Base-by-base conservation (phyloP, 108 stramenopile genomes). In the Nannochloropsis gaditana region DNA sequence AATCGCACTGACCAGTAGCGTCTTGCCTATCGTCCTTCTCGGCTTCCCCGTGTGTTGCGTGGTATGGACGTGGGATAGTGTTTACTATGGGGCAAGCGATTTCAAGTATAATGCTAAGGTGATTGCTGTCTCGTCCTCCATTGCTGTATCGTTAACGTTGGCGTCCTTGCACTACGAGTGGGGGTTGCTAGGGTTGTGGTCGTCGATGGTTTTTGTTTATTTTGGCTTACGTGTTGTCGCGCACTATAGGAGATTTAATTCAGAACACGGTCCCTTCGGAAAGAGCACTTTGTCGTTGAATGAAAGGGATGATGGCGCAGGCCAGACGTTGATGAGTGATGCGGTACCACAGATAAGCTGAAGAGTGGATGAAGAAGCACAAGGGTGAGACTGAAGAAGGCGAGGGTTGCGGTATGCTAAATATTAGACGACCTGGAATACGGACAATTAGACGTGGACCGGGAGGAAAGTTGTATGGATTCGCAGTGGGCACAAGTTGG, bases 31-130 rank as follows among this genome's bases (percentile, higher is more conserved):
- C 17, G 81, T 84, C 43, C 43, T 88, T n/a, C 45, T 44, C 43
- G 83, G 83, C 42, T 88, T 88, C 80, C 87, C 87, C 43, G 80
- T 88, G 81, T 88, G 87, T 59, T 88, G 87, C 84, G 31, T 88
- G 59, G 87, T 88, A 43, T 88, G 87, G 87, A 84, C 87, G 17
- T 88, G 87, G 87, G 87, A 88, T 41, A 42, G 80, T 21, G 84
- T 88, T 2, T 88, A 84, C 59, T 88, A 88, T 45, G 87, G 87
- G 43, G 87, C 87, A 5, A 84, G 83, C 21, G 87, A 88, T 43
- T 88, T 84, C 43, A 15, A 84, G 43, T 88, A 88, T 84, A 88
- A 88, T 45, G 87, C 87, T 15, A 84, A 84, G 43, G 80, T 84
- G 31, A 84, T 88, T 45, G 83, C 83, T 41, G 79, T 84, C 19